Conservation (phyloP, 768 basidiomycete genomes). For the Daedalea quercina region DNA sequence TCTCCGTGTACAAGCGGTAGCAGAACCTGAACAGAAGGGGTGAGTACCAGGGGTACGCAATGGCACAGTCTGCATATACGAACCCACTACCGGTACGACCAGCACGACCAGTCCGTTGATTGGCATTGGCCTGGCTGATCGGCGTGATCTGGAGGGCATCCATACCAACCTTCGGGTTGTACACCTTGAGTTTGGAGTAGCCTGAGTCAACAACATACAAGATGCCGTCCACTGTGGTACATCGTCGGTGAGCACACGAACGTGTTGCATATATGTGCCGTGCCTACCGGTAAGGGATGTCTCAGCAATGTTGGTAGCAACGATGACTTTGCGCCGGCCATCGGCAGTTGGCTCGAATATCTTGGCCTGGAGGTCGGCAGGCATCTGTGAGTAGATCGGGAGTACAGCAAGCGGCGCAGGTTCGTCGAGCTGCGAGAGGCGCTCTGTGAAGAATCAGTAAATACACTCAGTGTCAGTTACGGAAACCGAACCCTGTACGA, state of each 20-base stretch:
- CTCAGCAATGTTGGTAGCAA: constrained; percentile 98
- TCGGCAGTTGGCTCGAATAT: constrained; percentile 94
- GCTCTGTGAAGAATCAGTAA: constrained; percentile 47
- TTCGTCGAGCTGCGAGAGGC: constrained; percentile 87
- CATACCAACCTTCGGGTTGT: constrained; percentile 99
- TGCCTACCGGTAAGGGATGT: constrained; percentile 83
- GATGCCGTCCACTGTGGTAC: constrained; percentile 82
- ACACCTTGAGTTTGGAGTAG: constrained; percentile 96
- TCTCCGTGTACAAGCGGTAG: constrained; percentile 95
- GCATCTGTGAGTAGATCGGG: constrained; percentile 99
- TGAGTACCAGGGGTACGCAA: not conserved
- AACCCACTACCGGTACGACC: constrained; percentile 95
- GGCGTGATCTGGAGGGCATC: constrained; percentile 98
- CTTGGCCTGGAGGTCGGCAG: constrained; percentile 95
- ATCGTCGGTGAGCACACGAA: not conserved
- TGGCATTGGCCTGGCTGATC: constrained; percentile 97
- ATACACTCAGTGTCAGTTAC: no score
- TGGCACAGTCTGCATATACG: no score
- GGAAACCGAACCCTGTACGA: constrained; percentile 81
- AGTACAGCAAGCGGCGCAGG: constrained; percentile 83
- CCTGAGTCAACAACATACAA: constrained; percentile 95
- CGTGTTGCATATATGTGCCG: not conserved
- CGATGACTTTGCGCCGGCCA: constrained; percentile 93
- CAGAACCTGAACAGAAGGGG: constrained; percentile 55
- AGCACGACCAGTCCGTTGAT: constrained; percentile 92